A percentile compares a stretch with the other conserved stretches of the same genome.
Conservation (phyloP, 1,284 basidiomycete species). For the Ganoderma sinense region DNA sequence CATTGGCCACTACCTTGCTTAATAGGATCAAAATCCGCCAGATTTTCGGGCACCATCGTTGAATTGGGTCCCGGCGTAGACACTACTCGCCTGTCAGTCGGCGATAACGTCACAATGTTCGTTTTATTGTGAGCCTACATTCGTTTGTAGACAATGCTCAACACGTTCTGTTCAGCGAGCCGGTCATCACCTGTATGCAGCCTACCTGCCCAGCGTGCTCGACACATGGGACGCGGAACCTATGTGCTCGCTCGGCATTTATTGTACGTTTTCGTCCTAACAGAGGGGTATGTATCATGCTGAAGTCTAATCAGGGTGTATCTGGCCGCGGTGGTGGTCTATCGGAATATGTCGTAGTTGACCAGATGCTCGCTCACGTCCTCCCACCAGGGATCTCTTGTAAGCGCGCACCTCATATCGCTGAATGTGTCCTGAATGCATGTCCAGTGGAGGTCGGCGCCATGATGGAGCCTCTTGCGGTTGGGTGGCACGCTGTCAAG, state of each 20-base stretch:
- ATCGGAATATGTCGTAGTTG: constrained; percentile 39
- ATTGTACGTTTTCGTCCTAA: constrained; percentile 31
- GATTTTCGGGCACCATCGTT: constrained; percentile 42
- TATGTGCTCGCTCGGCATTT: constrained; percentile 36
- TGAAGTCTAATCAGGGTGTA: constrained; percentile 26
- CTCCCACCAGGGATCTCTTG: constrained; percentile 31
- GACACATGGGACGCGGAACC: constrained; percentile 24
- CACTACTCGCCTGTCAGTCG: constrained; percentile 31
- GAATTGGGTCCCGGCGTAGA: constrained; percentile 39
- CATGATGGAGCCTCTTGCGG: constrained; percentile 43
- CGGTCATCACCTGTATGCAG: constrained; percentile 37
- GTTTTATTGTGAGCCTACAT: background rate
- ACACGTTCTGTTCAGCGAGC: constrained; percentile 34
- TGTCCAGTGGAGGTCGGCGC: constrained; percentile 39
- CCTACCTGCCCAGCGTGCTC: constrained; percentile 25
- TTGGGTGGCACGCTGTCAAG: constrained; percentile 44
- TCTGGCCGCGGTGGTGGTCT: constrained; percentile 38
- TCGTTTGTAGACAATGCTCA: background rate
- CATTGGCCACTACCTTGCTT: too few relatives aligned
- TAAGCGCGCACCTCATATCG: background rate
- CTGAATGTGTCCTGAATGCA: too few relatives aligned
- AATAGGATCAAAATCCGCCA: too few relatives aligned
- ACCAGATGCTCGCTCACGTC: constrained; percentile 36
- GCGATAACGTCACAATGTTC: constrained; percentile 42
- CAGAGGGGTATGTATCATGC: too few relatives aligned